Base-by-base conservation (phyloP, 768 basidiomycete genomes). In the Coprinellus aureogranulatus region DNA sequence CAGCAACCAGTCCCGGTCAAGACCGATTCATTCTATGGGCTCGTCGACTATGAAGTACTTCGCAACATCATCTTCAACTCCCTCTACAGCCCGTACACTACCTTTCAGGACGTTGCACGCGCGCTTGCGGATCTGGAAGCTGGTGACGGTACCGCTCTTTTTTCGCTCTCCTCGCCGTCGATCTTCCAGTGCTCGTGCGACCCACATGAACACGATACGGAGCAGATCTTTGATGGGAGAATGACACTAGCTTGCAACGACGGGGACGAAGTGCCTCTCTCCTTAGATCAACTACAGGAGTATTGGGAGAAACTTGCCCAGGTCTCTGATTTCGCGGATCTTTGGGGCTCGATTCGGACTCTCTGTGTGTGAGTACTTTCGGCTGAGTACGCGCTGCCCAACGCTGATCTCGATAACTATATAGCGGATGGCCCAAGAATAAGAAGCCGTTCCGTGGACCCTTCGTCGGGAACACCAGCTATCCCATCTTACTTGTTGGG, bases 401-500 rank as follows among this genome's bases (percentile, higher is more conserved):
- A n/a, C n/a, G n/a, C n/a, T 40, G 39, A 40, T 40, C 39, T n/a
- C 39, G 10, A 40, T 10, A 40, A 40, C 39, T 40, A 26, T 59
- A 31, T 55, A 26, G 52, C 8, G 40, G 40, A 8, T 59, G 53
- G 53, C 59, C 59, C 2, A 59, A 59, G 53, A 23, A 10, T 14
- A 55, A 55, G 54, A 55, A 59, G 27, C 26, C 31, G 4, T 60
- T 58, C 45, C 40, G 55, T 71, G 76, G 76, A 44, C 72, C 74
- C 11, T 70, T 76, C 50, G 52, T 58, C 11, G 72, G 59, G 10
- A 75, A 74, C 45, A 77, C 75, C 16, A 76, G 74, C 56, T 62
- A 68, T 57, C 76, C 76, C 1, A 59, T 77, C 10, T 65, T 77
- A 0, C 49, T 77, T 22, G 68, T 77, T 42, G 75, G 75, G 0